Percentiles rank a stretch among this genome's conserved stretches.
Evolutionary conservation across 2,329 filamentous ascomycete species (phyloP).

Genomic region (Diplocarpon rosae): DNA sequence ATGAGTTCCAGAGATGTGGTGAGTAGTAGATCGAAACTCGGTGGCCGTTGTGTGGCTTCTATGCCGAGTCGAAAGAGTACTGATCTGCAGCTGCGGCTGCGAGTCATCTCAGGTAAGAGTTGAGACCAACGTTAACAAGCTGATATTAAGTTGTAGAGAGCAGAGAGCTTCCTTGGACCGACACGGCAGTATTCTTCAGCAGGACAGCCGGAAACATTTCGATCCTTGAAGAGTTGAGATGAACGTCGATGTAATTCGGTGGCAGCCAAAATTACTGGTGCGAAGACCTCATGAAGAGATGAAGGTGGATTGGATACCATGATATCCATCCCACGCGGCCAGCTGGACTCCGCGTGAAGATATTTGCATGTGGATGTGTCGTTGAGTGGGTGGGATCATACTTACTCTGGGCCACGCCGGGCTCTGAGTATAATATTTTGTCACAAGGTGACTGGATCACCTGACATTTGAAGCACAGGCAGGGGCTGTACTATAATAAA

Average conservation of each 20-base stretch:
- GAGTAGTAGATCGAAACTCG: background rate
- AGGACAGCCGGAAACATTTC: background rate
- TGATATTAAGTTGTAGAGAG: too few species aligned
- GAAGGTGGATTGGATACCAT: background rate
- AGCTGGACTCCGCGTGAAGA: constrained; percentile 1
- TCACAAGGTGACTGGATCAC: constrained; percentile 6
- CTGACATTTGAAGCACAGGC: constrained; percentile 1
- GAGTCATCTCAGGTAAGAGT: constrained; percentile 3
- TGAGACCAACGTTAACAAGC: background rate
- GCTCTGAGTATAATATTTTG: constrained; percentile 2
- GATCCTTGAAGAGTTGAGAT: background rate
- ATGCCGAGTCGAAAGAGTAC: background rate
- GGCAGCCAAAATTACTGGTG: background rate
- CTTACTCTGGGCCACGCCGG: constrained; percentile 10
- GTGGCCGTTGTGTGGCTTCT: background rate
- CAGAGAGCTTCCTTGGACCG: too few species aligned
- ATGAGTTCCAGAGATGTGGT: too few species aligned
- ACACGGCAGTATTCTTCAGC: too few species aligned
- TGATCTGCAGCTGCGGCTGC: constrained; percentile 9
- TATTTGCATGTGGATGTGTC: constrained; percentile 2
- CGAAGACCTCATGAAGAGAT: background rate
- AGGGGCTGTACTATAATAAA: constrained; percentile 7
- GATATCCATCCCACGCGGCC: background rate
- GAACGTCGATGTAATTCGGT: background rate
- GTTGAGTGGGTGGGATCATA: constrained; percentile 11